Base-by-base conservation (phyloP, 2,329 filamentous ascomycete species). In the Sarocladium brachiariae region DNA sequence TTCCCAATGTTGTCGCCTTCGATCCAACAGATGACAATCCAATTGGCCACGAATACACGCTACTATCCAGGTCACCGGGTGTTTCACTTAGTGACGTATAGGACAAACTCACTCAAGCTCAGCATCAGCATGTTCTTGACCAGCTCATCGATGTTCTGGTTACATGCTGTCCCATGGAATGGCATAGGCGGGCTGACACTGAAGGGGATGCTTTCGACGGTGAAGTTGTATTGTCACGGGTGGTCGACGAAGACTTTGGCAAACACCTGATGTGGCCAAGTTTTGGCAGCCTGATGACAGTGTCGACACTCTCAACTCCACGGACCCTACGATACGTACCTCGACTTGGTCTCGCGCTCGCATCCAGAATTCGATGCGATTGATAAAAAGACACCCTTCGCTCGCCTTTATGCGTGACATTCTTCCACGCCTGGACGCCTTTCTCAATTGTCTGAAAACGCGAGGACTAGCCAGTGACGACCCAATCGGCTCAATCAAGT, bases 1-100 rank as follows among this genome's bases (percentile, higher is more conserved):
- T 68, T 3, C 65, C 67, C 1, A 55, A 50, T 2, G 51, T 68
- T 1, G 52, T 70, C 11, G 49, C 52, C 7, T 63, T 57, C 50
- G 59, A 65, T 47, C 55, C 53, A 7, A 56, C 57, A 1, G 53
- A 52, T 4, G 35, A 61, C 3, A 69, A 69, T 35, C 33, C 58
- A 1, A 46, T 65, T 10, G 58, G 58, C 9, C 56, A 64, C 43
- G 66, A 69, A 51, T 69, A 59, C 45, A 67, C 60, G 2, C 54
- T 70, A 7, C 57, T 69, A 11, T 56, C 58, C 39, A 57, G 53
- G n/a, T 57, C 52, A 6, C 35, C 54, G 3, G 67, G 64, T 13
- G 47, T 55, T 18, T 63, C 57, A 33, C 48, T 68, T 2, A 58
- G 61, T 43, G 52, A 58, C 10, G 53, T 69, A 27, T 69, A 63